Base-by-base conservation (phyloP, 2,329 filamentous ascomycete genomes). In the Rugonectria rugulosa region DNA sequence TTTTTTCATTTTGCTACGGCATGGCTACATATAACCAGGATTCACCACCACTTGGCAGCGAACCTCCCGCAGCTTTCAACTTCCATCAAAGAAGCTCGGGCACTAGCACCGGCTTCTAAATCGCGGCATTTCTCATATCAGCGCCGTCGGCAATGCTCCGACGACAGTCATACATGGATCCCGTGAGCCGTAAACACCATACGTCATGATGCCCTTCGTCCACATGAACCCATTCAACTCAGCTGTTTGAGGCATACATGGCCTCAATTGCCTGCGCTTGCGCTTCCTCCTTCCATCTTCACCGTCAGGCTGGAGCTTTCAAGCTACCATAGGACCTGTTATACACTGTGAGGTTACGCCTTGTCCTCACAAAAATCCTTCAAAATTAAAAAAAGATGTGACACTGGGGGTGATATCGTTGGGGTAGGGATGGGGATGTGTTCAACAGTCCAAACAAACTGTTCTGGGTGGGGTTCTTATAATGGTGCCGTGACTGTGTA, bases 291-390 rank as follows among this genome's bases (percentile, higher is more conserved):
- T 65, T 57, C 57, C 57, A 60, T 63, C 61, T 64, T 71, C 64
- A 67, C 70, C 70, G 59, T 65, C 71, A 81, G 81, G 80, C 81
- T 84, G 82, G 82, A 84, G 82, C 82, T 85, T 84, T 85, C 76
- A 85, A 85, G 83, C 82, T 81, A 85, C 81, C 83, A 84, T 78
- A 78, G 75, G 79, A 72, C 81, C 80, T 79, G 69, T 79, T n/a
- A 68, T 65, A 67, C 63, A 64, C 63, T 57, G 59, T 60, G 54
- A 59, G 63, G 60, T 48, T 50, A 37, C 56, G 56, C 53, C 45
- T 64, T 56, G 66, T 65, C 64, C 64, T 71, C 62, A 46, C 68
- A 65, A 69, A 69, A 68, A 74, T 71, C 72, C 70, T 70, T 69
- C 70, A 72, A 72, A 64, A 72, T 71, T 66, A 72, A 71, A 72